These are phyloP conservation scores for Auriscalpium microsporum DNA, from an alignment of 768 basidiomycete genomes.

Conservation along the genomic window DNA sequence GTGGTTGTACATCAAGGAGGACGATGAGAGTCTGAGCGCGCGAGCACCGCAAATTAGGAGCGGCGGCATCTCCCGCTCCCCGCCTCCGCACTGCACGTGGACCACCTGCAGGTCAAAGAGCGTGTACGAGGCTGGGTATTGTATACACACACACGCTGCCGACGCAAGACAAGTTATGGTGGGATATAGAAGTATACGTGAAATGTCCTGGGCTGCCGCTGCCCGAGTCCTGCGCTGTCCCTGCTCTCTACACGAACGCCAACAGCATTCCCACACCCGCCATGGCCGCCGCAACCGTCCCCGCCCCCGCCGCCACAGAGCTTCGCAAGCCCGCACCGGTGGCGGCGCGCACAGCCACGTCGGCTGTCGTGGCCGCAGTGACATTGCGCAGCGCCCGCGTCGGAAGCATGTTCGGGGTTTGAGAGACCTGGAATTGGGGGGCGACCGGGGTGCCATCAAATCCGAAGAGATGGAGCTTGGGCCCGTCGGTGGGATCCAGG, in stretches of 20 bases:
- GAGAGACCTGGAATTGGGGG: slow-evolving; percentile 58
- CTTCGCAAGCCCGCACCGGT: not conserved
- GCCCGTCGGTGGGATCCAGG: slow-evolving; percentile 49
- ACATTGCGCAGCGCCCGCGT: slow-evolving; percentile 54
- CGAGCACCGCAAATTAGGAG: no score
- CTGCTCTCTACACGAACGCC: not conserved
- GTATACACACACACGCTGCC: no score
- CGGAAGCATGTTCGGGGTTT: slow-evolving; percentile 82
- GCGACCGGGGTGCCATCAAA: slow-evolving; percentile 73
- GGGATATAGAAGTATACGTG: not conserved
- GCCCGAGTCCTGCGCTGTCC: no score
- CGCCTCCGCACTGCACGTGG: no score
- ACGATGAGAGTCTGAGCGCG: no score
- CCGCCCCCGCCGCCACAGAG: not conserved
- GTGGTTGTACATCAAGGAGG: no score
- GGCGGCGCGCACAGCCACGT: not conserved
- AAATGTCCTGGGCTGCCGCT: not conserved
- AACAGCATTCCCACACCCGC: not conserved
- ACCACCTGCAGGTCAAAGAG: not conserved
- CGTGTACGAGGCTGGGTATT: no score
- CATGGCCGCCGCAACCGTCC: not conserved
- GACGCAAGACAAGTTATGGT: no score
- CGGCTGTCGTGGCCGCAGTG: not conserved
- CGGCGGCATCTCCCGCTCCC: no score
- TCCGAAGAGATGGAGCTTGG: slow-evolving; percentile 68